phyloP scores from a whole-genome alignment of 805 yeast genomes.

The Wickerhamiella lipophila region DNA sequence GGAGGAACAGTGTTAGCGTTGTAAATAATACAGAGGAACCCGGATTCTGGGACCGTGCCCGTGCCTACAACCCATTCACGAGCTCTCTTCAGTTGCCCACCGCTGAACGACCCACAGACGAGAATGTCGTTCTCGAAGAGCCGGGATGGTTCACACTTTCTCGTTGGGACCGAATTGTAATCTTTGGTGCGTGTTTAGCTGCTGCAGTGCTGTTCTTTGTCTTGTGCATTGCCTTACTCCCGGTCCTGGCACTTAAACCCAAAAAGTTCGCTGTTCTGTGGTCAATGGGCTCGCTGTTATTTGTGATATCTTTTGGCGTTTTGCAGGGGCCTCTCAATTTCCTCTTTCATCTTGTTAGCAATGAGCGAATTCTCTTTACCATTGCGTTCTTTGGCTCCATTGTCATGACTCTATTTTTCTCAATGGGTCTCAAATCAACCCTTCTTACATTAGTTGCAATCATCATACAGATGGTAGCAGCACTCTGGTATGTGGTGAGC shows the following conservation, averaged over 20 bases:
- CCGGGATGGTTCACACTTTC: slow-evolving; percentile 36
- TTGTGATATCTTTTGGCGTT: slow-evolving; percentile 79
- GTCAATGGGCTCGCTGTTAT: slow-evolving; percentile 82
- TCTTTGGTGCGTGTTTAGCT: slow-evolving; percentile 62
- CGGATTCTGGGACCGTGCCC: slow-evolving; percentile 21
- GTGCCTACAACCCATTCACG: slow-evolving; percentile 24
- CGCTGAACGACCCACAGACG: slow-evolving; percentile 21
- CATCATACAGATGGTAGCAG: slow-evolving; percentile 66
- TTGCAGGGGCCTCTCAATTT: slow-evolving; percentile 87
- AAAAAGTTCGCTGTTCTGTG: slow-evolving; percentile 75
- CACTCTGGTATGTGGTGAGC: slow-evolving; percentile 78
- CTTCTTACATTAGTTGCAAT: slow-evolving; percentile 66
- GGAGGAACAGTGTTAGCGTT: slow-evolving; percentile 13
- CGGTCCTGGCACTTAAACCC: slow-evolving; percentile 79
- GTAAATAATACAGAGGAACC: slow-evolving; percentile 9
- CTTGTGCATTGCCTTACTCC: slow-evolving; percentile 71
- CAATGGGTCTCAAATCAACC: slow-evolving; percentile 58
- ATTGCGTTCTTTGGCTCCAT: slow-evolving; percentile 71
- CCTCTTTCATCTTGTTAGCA: slow-evolving; percentile 56
- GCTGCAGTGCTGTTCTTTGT: slow-evolving; percentile 74
- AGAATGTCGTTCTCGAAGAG: slow-evolving; percentile 24
- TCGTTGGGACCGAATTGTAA: slow-evolving; percentile 64
- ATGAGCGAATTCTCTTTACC: slow-evolving; percentile 69
- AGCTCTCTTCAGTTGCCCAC: slow-evolving; percentile 20
- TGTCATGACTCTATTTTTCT: slow-evolving; percentile 61